phyloP scores from a whole-genome alignment of 225 moss, liverwort and hornwort species.

The Ulota crispa region DNA sequence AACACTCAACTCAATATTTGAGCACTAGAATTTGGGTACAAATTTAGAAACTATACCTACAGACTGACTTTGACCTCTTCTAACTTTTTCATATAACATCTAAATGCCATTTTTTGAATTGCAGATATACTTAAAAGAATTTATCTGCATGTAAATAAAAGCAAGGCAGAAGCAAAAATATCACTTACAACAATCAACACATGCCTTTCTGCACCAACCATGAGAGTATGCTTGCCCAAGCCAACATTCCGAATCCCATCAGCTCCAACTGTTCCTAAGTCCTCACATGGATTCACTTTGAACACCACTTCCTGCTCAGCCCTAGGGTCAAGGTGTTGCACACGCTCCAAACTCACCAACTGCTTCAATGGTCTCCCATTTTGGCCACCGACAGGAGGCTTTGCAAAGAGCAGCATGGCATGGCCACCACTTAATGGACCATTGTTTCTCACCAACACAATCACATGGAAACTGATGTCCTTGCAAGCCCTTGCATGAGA shows the following conservation, averaged over 20 bases:
- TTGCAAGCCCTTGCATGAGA: conserved; percentile 26
- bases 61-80: no score
- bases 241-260: conserved; percentile 31
- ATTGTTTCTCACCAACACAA: conserved; percentile 42
- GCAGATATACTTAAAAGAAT: no score
- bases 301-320: conserved; percentile 22
- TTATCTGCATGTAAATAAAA: not conserved
- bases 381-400: conserved; percentile 40
- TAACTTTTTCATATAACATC: no score
- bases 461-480: conserved; percentile 31
- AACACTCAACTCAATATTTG: no score
- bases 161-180: not conserved
- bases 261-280: conserved; percentile 27
- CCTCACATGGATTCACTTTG: conserved; percentile 36
- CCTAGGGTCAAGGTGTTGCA: conserved; percentile 29
- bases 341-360: conserved; percentile 54
- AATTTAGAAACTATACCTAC: no score
- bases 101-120: no score
- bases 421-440: conserved; percentile 39
- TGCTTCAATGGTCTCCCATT: conserved; percentile 51
- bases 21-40: no score
- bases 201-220: conserved; percentile 22
- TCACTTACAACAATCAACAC: conserved; percentile 35
- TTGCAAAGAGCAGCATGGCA: conserved; percentile 52
- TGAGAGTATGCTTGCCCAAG: conserved; percentile 36